phyloP scores from a whole-genome alignment of 306 rosid species.

The cucumber (Cucumis sativus) region DNA sequence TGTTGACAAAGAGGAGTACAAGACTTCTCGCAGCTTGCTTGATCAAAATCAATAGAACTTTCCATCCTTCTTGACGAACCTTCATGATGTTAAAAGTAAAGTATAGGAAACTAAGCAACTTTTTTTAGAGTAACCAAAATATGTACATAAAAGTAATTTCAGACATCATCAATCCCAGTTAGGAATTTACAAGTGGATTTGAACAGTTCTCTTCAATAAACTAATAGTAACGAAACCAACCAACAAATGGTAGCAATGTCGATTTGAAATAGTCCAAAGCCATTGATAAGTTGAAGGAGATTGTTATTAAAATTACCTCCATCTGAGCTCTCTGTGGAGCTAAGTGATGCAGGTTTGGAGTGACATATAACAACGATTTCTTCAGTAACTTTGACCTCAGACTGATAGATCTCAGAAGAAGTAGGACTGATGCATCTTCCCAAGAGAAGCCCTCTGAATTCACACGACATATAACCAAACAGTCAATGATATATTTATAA shows the following conservation, averaged over 20 bases:
- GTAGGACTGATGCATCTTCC: constrained; percentile 29
- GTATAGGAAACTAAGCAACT: not conserved
- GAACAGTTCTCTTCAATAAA: not conserved
- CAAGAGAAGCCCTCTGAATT: constrained; percentile 36
- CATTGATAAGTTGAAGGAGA: not conserved
- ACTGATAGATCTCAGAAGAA: constrained; percentile 28
- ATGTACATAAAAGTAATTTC: not conserved
- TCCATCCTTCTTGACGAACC: constrained; percentile 90
- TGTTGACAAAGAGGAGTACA: constrained; percentile 30
- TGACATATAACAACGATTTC: constrained; percentile 68
- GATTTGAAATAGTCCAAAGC: not conserved
- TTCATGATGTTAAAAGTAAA: constrained; percentile 8
- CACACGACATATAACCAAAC: constrained; percentile 18
- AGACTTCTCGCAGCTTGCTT: constrained; percentile 27
- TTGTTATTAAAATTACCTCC: constrained; percentile 38
- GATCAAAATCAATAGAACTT: constrained; percentile 63
- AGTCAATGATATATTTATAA: constrained; percentile 7
- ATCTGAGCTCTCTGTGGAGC: constrained; percentile 88
- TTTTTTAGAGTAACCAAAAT: not conserved
- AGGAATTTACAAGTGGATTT: not conserved
- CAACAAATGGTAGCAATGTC: not conserved
- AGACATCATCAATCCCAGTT: not conserved
- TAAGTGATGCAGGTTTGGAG: constrained; percentile 82
- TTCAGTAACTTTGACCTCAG: constrained; percentile 52
- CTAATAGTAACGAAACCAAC: not conserved